Percentiles rank a stretch among this genome's conserved stretches.
Evolutionary conservation across 495 filamentous ascomycete species (phyloP).

Genomic region (Aspergillus leporis): DNA sequence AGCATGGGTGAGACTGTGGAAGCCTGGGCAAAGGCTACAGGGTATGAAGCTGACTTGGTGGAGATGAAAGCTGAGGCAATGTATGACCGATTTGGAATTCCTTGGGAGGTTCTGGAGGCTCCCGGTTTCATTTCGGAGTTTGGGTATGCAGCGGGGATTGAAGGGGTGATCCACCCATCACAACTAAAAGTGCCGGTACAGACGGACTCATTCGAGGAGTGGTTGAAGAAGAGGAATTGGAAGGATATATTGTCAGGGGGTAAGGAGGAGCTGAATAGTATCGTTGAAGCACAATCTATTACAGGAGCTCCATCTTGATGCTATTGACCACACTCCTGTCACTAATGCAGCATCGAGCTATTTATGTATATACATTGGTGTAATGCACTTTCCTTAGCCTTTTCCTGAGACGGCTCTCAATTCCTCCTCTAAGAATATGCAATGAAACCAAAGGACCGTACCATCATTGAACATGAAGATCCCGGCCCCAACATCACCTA

Average conservation of each 20-base stretch:
- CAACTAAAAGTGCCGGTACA: constrained; percentile 31
- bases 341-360: too few species aligned
- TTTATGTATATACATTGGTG: too few species aligned
- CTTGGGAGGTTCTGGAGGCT: constrained; percentile 38
- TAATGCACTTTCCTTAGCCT: too few species aligned
- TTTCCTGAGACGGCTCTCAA: too few species aligned
- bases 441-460: too few species aligned
- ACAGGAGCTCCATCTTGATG: too few species aligned
- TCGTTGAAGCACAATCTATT: not conserved
- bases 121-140: constrained; percentile 36
- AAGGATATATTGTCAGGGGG: constrained; percentile 2
- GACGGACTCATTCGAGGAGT: constrained; percentile 34
- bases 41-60: constrained; percentile 28
- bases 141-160: constrained; percentile 42
- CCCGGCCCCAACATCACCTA: too few species aligned
- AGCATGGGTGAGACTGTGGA: constrained; percentile 30
- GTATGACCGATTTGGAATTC: constrained; percentile 33
- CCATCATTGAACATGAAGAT: too few species aligned
- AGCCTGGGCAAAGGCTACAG: constrained; percentile 34
- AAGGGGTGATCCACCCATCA: constrained; percentile 31
- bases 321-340: too few species aligned
- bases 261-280: constrained; percentile 6
- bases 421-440: too few species aligned
- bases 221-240: constrained; percentile 25
- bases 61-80: constrained; percentile 31